Conservation (phyloP, 345 rosid genomes). For the Populus ilicifolia region DNA sequence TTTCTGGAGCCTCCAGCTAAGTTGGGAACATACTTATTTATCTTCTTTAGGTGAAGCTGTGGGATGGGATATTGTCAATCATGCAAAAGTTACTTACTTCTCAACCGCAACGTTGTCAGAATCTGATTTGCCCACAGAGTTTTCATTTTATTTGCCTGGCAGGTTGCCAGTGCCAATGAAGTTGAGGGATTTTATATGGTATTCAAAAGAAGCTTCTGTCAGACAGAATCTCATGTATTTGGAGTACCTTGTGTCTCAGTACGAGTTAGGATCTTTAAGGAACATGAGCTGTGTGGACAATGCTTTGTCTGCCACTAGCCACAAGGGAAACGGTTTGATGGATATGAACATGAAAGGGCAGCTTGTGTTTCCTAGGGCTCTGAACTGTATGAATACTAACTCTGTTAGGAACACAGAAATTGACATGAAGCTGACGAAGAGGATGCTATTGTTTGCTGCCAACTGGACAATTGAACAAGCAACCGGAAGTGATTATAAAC, state of each 20-base stretch:
- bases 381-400: slow-evolving; percentile 12
- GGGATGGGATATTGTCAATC: slow-evolving; percentile 51
- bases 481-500: slow-evolving; percentile 54
- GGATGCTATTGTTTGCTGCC: slow-evolving; percentile 65
- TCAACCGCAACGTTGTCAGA: slow-evolving; percentile 30
- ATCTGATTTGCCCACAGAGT: slow-evolving; percentile 27
- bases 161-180: slow-evolving; percentile 85
- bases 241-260: slow-evolving; percentile 68
- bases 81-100: slow-evolving; percentile 50
- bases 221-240: slow-evolving; percentile 78
- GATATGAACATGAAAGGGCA: slow-evolving; percentile 33
- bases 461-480: slow-evolving; percentile 88
- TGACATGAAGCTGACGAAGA: slow-evolving; percentile 34
- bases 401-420: slow-evolving; percentile 10
- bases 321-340: slow-evolving; percentile 24
- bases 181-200: slow-evolving; percentile 48
- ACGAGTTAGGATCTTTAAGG: slow-evolving; percentile 26
- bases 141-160: slow-evolving; percentile 57
- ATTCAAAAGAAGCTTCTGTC: slow-evolving; percentile 63
- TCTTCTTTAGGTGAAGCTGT: slow-evolving; percentile 71
- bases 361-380: slow-evolving; percentile 44
- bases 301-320: slow-evolving; percentile 24
- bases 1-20: slow-evolving; percentile 74
- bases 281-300: slow-evolving; percentile 18
- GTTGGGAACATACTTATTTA: slow-evolving; percentile 91